Evolutionary conservation across 345 rosid genomes (phyloP), one percentile per base, ranked within the genome.

Genomic region (Rhizophora apiculata): DNA sequence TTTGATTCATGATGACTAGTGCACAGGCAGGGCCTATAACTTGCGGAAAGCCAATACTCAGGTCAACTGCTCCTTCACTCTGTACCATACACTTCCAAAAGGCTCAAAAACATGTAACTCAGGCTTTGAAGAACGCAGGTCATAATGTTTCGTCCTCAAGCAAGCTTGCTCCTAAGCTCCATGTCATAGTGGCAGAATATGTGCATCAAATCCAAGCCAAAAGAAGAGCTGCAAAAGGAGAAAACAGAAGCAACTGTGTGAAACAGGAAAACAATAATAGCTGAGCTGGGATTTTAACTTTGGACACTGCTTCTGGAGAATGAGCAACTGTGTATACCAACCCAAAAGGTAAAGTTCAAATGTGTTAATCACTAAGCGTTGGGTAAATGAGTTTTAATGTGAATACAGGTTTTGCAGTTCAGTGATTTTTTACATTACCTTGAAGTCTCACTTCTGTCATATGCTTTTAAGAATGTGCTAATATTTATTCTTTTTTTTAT

Each of bases 161-260:
- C 24, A 24, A 24, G 24, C 24, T 24, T 24, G 24, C 24, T 24
- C 24, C 24, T 24, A 24, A 24, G 24, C 24, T 84, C 55, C 93
- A 88, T 61, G 75, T 85, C 61, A 52, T 88, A 34, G 86, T 86
- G 49, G 80, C 85, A 0, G 88, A 88, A 59, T 88, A 76, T 21
- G 87, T 88, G 37, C 83, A 37, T 30, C 87, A 84, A 68, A 88
- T 86, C 64, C 93, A 88, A 79, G 63, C 79, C 60, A 82, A 83
- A 80, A 84, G 90, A 73, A 82, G 84, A 72, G 84, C 83, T 60
- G 85, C 87, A 11, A 69, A 37, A 32, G 67, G 27, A 65, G 78
- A 63, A 57, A 70, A 72, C 59, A 11, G 31, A 19, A 27, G 60
- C 51, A 77, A 74, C 65, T 62, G 72, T 72, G 72, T 60, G 65